Evolutionary conservation across 208 protist species (phyloP).

Genomic region (Wallacemonas sp.): DNA sequence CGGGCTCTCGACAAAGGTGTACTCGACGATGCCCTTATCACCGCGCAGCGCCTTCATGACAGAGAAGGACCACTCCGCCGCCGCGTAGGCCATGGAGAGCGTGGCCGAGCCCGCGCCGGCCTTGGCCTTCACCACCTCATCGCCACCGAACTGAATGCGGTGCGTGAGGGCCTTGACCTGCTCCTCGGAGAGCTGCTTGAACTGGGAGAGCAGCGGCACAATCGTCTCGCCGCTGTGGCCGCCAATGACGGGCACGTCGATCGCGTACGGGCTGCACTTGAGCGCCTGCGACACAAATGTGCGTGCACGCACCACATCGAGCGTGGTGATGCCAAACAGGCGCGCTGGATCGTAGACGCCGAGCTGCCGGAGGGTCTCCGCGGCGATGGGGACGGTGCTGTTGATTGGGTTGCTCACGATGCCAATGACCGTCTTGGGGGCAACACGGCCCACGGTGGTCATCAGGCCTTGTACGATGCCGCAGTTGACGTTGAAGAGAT

Average conservation of each 20-base stretch:
- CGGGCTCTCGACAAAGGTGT: conserved; percentile 66
- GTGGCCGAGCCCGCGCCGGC: conserved; percentile 85
- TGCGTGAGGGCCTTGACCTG: conserved; percentile 80
- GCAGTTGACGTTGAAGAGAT: conserved; percentile 96
- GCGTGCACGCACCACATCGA: conserved; percentile 84
- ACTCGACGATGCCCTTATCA: conserved; percentile 74
- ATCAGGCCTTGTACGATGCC: conserved; percentile 88
- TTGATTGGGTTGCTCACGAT: conserved; percentile 96
- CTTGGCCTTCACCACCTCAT: conserved; percentile 91
- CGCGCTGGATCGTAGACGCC: conserved; percentile 83
- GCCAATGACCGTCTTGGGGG: conserved; percentile 91
- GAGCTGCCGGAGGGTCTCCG: conserved; percentile 88
- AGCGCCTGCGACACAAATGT: conserved; percentile 79
- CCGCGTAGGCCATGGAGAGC: conserved; percentile 75
- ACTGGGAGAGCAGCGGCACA: conserved; percentile 90
- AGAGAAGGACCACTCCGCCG: conserved; percentile 61
- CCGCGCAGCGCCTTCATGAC: conserved; percentile 74
- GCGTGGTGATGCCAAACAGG: conserved; percentile 93
- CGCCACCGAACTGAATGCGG: conserved; percentile 84
- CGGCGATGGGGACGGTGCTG: conserved; percentile 94
- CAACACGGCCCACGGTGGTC: conserved; percentile 69
- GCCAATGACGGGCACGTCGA: conserved; percentile 91
- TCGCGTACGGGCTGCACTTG: conserved; percentile 48
- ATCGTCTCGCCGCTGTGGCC: conserved; percentile 95
- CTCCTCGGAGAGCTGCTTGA: conserved; percentile 47